Evolutionary conservation across 805 yeast species (phyloP), one percentile per base, ranked within the genome.

Genomic region (Nakazawaea ishiwadae): DNA sequence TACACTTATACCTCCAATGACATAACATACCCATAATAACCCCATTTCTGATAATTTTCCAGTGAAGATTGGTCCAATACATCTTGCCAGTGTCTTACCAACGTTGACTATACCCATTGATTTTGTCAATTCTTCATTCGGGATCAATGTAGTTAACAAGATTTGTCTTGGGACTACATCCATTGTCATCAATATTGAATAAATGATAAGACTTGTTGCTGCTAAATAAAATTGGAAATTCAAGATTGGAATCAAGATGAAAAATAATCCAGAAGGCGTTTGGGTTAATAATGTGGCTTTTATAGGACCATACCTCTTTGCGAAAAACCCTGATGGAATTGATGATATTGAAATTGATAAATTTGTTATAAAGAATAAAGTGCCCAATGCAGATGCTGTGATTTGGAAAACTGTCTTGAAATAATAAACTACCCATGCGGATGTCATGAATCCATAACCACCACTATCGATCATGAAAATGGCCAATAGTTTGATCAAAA

Each of bases 121-220:
- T 51, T 70, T 75, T 2, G 95, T 79, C 36, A 90, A 65, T 37
- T 86, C 93, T 8, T 67, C 59, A 10, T 73, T 71, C 12, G 71
- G 69, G 30, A 89, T 77, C 16, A 87, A 65, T 2, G 84, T 71
- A 0, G 95, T 80, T 37, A 89, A 61, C 31, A 89, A 66, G 6
- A 88, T 76, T 60, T 88, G 96, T 39, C 97, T 74, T 5, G 96
- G 96, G 2, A 88, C 93, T 20, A 88, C 96, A 57, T 89, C 97
- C 90, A 89, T 87, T 1, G 90, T 77, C 2, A 80, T 69, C 0
- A 86, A 75, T 2, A 81, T 63, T 45, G 79, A 79, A 48, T 85
- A 77, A 18, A 74, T 55, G 16, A 81, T 49, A 27, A 84, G 65
- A 5, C 77, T 58, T 0, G 63, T 41, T 20, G 84, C 68, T 0